These are phyloP conservation scores for Pyricularia grisea DNA, from an alignment of 2,329 filamentous ascomycete genomes.

Conservation along the genomic window DNA sequence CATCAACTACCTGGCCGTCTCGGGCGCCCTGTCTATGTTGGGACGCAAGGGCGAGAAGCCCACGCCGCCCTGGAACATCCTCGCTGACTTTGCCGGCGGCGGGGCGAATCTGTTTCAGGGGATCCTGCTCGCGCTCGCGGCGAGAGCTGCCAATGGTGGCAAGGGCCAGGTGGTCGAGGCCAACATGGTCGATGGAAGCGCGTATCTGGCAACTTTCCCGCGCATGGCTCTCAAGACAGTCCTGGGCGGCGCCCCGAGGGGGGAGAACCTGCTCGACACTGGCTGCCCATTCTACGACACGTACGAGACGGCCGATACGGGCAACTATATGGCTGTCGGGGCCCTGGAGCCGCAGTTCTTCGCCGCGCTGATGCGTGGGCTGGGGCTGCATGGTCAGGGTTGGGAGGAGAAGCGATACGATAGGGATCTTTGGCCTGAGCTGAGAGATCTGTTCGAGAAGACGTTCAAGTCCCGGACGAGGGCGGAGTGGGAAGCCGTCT, in stretches of 20 bases:
- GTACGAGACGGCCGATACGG: constrained; percentile 73
- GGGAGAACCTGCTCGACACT: constrained; percentile 71
- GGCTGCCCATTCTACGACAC: constrained; percentile 85
- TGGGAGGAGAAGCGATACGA: constrained; percentile 49
- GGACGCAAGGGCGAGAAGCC: constrained; percentile 62
- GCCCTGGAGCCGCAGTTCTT: constrained; percentile 87
- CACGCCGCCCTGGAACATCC: constrained; percentile 70
- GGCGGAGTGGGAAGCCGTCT: constrained; percentile 73
- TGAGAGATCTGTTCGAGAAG: constrained; percentile 50
- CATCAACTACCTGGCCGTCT: constrained; percentile 91
- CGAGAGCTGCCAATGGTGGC: constrained; percentile 28
- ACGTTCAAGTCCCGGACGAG: constrained; percentile 64
- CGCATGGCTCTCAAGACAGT: constrained; percentile 53
- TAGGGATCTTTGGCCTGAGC: constrained; percentile 54
- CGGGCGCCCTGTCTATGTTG: constrained; percentile 68
- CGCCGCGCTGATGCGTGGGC: constrained; percentile 51
- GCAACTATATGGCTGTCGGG: constrained; percentile 72
- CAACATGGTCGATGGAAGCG: constrained; percentile 90
- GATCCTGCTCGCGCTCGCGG: constrained; percentile 68
- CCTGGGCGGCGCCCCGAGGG: constrained; percentile 54
- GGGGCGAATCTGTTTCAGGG: constrained; percentile 76
- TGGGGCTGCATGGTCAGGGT: constrained; percentile 45
- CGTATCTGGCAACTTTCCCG: constrained; percentile 71
- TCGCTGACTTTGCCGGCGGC: constrained; percentile 88
- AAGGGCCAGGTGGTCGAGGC: constrained; percentile 82